phyloP scores from a whole-genome alignment of 1,284 basidiomycete species.

The Tilletiaria anomala region DNA sequence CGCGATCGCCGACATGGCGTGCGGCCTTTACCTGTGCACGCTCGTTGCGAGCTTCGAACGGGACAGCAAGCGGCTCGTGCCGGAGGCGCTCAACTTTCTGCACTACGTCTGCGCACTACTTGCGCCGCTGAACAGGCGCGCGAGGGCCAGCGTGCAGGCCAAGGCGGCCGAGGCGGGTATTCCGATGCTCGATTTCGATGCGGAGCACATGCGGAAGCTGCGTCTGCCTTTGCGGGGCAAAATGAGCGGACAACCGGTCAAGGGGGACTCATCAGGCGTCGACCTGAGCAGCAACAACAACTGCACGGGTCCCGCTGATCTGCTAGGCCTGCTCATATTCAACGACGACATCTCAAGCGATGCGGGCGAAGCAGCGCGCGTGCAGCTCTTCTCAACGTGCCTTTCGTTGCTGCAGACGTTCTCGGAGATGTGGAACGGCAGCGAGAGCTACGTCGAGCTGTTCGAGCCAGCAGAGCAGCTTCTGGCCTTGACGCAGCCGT shows the following conservation, averaged over 20 bases:
- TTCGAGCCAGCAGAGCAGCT: conserved; percentile 7
- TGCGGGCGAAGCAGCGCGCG: too few species aligned
- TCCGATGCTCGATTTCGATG: conserved; percentile 1
- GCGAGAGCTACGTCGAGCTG: conserved; percentile 27
- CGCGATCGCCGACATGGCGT: conserved; percentile 52
- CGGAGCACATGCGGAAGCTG: background rate
- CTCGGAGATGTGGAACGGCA: conserved; percentile 23
- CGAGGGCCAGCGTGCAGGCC: conserved; percentile 10
- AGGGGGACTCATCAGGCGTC: background rate
- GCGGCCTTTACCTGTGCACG: conserved; percentile 76
- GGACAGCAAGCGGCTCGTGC: conserved; percentile 70
- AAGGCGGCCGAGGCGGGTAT: conserved; percentile 1
- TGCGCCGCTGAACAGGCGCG: conserved; percentile 41
- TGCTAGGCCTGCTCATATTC: background rate
- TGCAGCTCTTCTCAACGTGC: too few species aligned
- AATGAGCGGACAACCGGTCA: background rate
- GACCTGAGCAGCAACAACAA: background rate
- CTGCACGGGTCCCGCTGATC: background rate
- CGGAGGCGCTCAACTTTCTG: conserved; percentile 76
- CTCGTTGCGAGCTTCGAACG: conserved; percentile 60
- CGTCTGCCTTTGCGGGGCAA: too few species aligned
- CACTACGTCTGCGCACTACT: conserved; percentile 58
- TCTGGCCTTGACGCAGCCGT: background rate
- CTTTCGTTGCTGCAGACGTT: conserved; percentile 8
- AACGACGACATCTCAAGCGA: background rate